Conservation (phyloP, 2,329 filamentous ascomycete species). For the Fonsecaea nubica region DNA sequence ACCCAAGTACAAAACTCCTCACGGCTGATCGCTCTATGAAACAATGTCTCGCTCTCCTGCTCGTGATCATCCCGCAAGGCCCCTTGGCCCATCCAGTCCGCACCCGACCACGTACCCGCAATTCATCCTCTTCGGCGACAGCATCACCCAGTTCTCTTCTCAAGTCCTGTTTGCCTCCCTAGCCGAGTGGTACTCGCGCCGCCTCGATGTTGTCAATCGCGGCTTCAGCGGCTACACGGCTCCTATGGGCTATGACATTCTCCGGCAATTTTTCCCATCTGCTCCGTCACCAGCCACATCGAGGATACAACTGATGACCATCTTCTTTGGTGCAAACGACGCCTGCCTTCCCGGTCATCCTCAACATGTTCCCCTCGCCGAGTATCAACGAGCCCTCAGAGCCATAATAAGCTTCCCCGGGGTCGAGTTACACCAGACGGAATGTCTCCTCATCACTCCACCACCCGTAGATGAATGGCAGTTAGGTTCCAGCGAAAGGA, state of each 20-base stretch:
- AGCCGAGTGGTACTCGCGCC: slow-evolving; percentile 64
- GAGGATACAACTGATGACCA: slow-evolving; percentile 53
- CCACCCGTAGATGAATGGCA: slow-evolving; percentile 82
- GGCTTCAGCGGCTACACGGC: slow-evolving; percentile 67
- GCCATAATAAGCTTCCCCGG: slow-evolving; percentile 74
- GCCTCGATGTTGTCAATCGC: slow-evolving; percentile 85
- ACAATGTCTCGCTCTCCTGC: slow-evolving; percentile 33
- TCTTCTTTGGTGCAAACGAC: slow-evolving; percentile 92
- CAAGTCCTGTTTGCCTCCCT: slow-evolving; percentile 43
- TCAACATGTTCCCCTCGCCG: slow-evolving; percentile 79
- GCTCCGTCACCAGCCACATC: slow-evolving; percentile 10
- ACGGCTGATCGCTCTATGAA: not conserved
- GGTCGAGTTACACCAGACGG: slow-evolving; percentile 73
- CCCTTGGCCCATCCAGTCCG: slow-evolving; percentile 48
- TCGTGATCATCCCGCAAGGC: not conserved
- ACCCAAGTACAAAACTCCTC: not conserved
- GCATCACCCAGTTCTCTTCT: slow-evolving; percentile 75
- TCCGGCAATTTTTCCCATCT: slow-evolving; percentile 33
- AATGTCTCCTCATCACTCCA: slow-evolving; percentile 77
- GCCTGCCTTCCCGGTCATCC: slow-evolving; percentile 70
- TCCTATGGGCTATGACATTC: slow-evolving; percentile 37
- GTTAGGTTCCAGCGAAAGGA: slow-evolving; percentile 61
- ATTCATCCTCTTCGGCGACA: slow-evolving; percentile 87
- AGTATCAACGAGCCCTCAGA: slow-evolving; percentile 75
- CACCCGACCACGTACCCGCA: slow-evolving; percentile 64